Percentiles rank a stretch among this genome's conserved stretches.
Conservation (phyloP, 768 basidiomycete species). For the Terana coerulea region DNA sequence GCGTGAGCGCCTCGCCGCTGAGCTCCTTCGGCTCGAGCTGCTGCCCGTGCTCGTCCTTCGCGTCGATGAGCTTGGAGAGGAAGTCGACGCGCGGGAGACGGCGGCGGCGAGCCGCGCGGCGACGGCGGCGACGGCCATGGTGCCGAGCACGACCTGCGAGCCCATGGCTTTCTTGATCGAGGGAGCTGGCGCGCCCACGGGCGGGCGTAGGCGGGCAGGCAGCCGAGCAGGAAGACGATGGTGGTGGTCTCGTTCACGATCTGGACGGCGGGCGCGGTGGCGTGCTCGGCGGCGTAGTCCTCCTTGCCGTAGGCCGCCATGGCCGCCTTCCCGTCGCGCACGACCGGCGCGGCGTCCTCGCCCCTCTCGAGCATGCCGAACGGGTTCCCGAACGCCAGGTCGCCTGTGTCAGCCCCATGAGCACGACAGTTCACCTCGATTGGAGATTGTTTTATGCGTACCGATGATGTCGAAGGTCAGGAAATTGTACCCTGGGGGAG, state of each 20-base stretch:
- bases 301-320: slow-evolving; percentile 44
- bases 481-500: slow-evolving; percentile 46
- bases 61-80: slow-evolving; percentile 12
- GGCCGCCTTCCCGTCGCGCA: slow-evolving; percentile 50
- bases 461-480: slow-evolving; percentile 70
- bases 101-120: slow-evolving; percentile 6
- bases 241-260: background rate
- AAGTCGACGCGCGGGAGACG: slow-evolving; percentile 6
- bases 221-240: background rate
- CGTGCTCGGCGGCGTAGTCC: background rate
- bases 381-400: slow-evolving; percentile 78
- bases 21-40: slow-evolving; percentile 12
- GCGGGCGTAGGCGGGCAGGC: slow-evolving; percentile 4
- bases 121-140: slow-evolving; percentile 9
- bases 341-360: slow-evolving; percentile 64
- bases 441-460: background rate
- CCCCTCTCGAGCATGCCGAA: slow-evolving; percentile 80
- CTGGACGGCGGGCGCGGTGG: slow-evolving; percentile 3
- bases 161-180: background rate
- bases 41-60: slow-evolving; percentile 12
- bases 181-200: background rate
- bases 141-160: background rate
- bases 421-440: too few relatives aligned
- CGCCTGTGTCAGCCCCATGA: slow-evolving; percentile 39
- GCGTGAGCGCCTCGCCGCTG: slow-evolving; percentile 9